Conservation (phyloP, 192 early-diverging fungal genomes). For the Backusella australiensis region DNA sequence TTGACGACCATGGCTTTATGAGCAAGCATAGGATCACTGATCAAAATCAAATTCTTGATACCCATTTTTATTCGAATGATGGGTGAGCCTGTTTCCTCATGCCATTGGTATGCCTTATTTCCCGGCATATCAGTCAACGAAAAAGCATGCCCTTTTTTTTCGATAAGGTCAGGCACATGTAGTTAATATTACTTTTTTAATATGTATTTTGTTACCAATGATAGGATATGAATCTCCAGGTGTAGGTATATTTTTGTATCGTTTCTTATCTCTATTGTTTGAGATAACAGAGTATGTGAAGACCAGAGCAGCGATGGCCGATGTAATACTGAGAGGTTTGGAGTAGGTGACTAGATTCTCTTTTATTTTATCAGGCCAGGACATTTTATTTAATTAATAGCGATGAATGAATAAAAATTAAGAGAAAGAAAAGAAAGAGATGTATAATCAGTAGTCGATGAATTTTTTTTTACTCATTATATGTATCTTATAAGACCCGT, state of each 20-base stretch:
- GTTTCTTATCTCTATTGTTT: background rate
- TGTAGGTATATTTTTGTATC: background rate
- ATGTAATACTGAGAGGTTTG: background rate
- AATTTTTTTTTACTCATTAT: too few relatives aligned
- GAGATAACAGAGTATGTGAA: background rate
- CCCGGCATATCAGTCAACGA: background rate
- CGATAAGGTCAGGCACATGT: too few relatives aligned
- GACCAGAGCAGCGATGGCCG: background rate
- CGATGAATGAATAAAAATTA: background rate
- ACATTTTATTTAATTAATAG: background rate
- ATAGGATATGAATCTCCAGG: background rate
- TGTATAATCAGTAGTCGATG: background rate
- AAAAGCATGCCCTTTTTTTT: constrained; percentile 5
- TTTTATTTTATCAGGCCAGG: background rate
- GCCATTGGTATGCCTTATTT: background rate
- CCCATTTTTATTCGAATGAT: constrained; percentile 6
- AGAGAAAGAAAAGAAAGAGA: background rate
- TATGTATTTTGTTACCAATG: background rate
- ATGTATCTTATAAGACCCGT: too few relatives aligned
- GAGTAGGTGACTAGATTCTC: background rate
- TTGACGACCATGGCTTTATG: constrained; percentile 3
- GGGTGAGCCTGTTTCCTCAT: background rate
- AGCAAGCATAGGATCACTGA: background rate
- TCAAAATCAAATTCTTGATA: constrained; percentile 1
- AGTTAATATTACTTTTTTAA: too few relatives aligned